phyloP scores from a whole-genome alignment of 208 protist genomes.

The Trypanosoma boissoni region DNA sequence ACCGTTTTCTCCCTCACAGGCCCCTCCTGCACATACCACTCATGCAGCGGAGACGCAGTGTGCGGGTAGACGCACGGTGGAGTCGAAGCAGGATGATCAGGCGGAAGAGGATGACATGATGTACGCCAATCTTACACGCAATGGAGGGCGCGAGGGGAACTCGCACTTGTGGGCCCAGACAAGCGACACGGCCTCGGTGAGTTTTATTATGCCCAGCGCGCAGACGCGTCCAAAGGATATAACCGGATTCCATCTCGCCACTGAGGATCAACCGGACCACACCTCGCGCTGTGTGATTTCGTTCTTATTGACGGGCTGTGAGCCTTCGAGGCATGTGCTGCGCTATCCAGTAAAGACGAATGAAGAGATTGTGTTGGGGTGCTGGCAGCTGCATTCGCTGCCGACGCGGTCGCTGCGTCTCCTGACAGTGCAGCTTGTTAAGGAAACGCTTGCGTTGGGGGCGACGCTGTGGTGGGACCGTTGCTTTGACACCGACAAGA shows the following conservation, averaged over 20 bases:
- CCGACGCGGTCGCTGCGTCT: constrained; percentile 36
- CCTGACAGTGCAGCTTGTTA: constrained; percentile 66
- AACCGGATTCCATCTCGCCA: constrained; percentile 32
- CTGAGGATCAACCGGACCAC: constrained; percentile 18
- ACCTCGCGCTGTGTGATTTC: constrained; percentile 15
- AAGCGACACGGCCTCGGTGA: constrained; percentile 53
- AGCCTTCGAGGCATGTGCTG: constrained; percentile 30
- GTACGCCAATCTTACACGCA: constrained; percentile 48
- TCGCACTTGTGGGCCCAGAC: constrained; percentile 77
- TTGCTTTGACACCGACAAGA: constrained; percentile 57
- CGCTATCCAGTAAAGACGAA: constrained; percentile 64
- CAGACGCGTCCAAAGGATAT: constrained; percentile 41
- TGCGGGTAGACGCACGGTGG: background rate
- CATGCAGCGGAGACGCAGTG: background rate
- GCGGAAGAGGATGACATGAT: constrained; percentile 66
- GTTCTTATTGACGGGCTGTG: constrained; percentile 10
- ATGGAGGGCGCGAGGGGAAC: constrained; percentile 53
- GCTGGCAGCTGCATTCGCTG: constrained; percentile 72
- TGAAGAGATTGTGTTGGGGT: constrained; percentile 62
- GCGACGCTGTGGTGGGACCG: constrained; percentile 78
- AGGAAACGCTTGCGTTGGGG: constrained; percentile 52
- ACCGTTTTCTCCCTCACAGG: constrained; percentile 31
- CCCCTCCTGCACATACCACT: background rate
- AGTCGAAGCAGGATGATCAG: constrained; percentile 1
- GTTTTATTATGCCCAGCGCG: constrained; percentile 58